Evolutionary conservation across 1,139 yeast genomes (phyloP).

Genomic region (Pichia sp.): DNA sequence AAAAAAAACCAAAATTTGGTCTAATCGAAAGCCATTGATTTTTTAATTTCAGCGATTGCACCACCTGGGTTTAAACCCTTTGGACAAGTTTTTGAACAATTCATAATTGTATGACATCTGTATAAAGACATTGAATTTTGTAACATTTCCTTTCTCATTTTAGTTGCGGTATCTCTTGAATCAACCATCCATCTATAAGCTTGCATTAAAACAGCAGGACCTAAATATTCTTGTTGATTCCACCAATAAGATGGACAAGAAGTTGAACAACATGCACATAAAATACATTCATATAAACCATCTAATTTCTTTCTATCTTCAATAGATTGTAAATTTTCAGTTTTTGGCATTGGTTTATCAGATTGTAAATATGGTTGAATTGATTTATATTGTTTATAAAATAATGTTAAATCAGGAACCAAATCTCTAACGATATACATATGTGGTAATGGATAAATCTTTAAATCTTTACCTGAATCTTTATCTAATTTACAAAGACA

Average conservation of each 20-base stretch:
- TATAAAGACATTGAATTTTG: constrained; percentile 96
- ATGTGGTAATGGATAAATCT: constrained; percentile 96
- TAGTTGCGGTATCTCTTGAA: constrained; percentile 89
- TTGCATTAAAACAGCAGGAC: constrained; percentile 98
- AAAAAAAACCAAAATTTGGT: not conserved
- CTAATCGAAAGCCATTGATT: constrained; percentile 77
- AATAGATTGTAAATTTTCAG: constrained; percentile 85
- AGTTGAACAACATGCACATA: constrained; percentile 98
- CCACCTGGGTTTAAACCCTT: constrained; percentile 98
- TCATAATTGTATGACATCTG: constrained; percentile 99
- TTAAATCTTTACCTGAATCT: constrained; percentile 65
- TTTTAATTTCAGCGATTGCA: constrained; percentile 97
- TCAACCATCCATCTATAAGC: constrained; percentile 99
- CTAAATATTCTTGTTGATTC: constrained; percentile 98
- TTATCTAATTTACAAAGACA: constrained; percentile 92
- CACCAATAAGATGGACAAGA: constrained; percentile 99
- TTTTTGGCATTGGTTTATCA: constrained; percentile 80
- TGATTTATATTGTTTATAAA: constrained; percentile 97
- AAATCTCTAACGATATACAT: constrained; percentile 96
- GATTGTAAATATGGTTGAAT: constrained; percentile 96
- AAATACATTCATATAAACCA: constrained; percentile 94
- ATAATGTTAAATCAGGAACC: constrained; percentile 95
- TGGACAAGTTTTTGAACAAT: constrained; percentile 97
- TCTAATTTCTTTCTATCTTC: constrained; percentile 95
- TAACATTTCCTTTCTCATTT: constrained; percentile 76